Base-by-base conservation (phyloP, 2,329 filamentous ascomycete species). In the Ophiostoma australiae region DNA sequence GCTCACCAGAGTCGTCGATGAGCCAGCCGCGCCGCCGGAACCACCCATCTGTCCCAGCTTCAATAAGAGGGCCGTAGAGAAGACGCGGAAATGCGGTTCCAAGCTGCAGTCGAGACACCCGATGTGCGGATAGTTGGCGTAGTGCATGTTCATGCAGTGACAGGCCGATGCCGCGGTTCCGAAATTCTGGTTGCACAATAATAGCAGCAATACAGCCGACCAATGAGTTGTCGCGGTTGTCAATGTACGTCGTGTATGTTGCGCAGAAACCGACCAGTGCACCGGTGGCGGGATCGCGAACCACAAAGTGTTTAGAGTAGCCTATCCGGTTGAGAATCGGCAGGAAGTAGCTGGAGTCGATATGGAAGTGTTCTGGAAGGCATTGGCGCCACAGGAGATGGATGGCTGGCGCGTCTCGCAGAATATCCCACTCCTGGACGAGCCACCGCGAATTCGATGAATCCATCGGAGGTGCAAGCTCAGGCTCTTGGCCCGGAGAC, bases 71-170 rank as follows among this genome's bases (percentile, higher is more conserved):
- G 0, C 87, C 87, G 74, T 84, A 86, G 5, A 89, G 77, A 0
- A 89, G 79, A 33, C 87, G 82, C 35, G 87, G 87, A 74, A 88
- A 89, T 0, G 85, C 85, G 74, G 83, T 86, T 67, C 87, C 87
- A 13, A 89, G 80, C 73, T 87, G 85, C 67, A 88, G 77, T 20
- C 84, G 82, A 58, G 81, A 81, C 20, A 89, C 82, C 31, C 82
- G 80, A 44, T 84, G 84, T 70, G 80, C 82, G 67, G 79, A 81
- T 3, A 89, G 81, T 73, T 84, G 81, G 65, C 77, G 78, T 55
- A 86, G 72, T 1, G 85, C 85, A 73, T 86, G 81, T 66, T 82
- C 79, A 74, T 89, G 84, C 44, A 89, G 80, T 70, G 82, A 82
- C 39, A 80, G 76, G 17, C 87, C 87, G 67, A 89, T 81, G 0